Base-by-base conservation (phyloP, 108 stramenopile species). In the Schizochytrium sp. region DNA sequence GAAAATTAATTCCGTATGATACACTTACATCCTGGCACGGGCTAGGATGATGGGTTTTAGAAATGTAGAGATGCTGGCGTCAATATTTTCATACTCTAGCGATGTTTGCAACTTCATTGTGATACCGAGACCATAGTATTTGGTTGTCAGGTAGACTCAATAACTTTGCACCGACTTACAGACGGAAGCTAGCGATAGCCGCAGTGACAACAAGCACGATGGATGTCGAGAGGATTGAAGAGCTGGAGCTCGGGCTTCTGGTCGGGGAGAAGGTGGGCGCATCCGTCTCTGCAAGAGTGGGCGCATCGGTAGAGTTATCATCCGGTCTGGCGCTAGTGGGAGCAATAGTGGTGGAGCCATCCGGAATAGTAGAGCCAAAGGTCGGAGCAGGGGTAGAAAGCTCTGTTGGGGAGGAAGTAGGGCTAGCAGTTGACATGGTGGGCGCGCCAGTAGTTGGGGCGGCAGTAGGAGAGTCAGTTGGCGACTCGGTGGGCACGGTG, bases 131-230 rank as follows among this genome's bases (percentile, higher is more conserved):
- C 42, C 64, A 0, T 7, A 38, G 64, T 15, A 8, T 15, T 69
- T 8, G 44, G 64, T 1, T 69, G 28, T 28, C 28, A 38, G 44
- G 2, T 60, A n/a, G 59, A 17, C 28, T 60, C 59, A n/a, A 17
- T 60, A 17, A 1, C 17, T 17, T 1, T n/a, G 28, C 17, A 60
- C 19, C 19, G 17, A n/a, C 64, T 69, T 69, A 69, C 0, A 69
- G 64, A 38, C 64, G 42, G 19, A 69, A 2, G 28, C 19, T 69
- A 8, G 64, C 64, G 12, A 69, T 44, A 38, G 44, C 64, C 40
- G 64, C 64, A 7, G 64, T 69, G 64, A 44, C 64, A 69, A 69
- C 64, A 44, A 69, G 64, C 7, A 69, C 12, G 64, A 69, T 7
- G 3, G 64, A 69, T 7, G 64, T 13, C 19, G 64, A 69, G 28